Percentiles rank a stretch among this genome's conserved stretches.
Conservation (phyloP, 1,284 basidiomycete genomes). For the Ustilago loliicola region DNA sequence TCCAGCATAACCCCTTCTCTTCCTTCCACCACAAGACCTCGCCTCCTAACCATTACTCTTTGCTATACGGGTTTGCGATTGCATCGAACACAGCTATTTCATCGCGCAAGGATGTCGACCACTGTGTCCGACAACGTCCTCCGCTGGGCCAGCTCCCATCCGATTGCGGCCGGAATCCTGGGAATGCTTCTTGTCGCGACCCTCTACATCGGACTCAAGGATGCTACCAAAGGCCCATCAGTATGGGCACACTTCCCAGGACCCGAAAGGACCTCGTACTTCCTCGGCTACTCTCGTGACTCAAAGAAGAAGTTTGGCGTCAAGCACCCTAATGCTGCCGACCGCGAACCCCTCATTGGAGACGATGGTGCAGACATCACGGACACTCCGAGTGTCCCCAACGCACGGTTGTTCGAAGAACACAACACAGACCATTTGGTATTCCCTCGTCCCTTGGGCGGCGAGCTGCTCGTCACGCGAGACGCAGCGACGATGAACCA, state of each 20-base stretch:
- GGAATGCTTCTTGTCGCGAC: constrained; percentile 3
- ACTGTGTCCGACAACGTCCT: constrained; percentile 29
- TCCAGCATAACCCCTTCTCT: neutral
- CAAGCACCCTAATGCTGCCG: constrained; percentile 21
- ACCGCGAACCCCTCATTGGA: constrained; percentile 42
- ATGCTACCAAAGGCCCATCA: constrained; percentile 27
- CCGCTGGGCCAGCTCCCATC: constrained; percentile 24
- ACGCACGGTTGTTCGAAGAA: constrained; percentile 36
- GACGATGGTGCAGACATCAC: constrained; percentile 48
- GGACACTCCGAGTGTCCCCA: constrained; percentile 38
- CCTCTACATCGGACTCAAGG: constrained; percentile 27
- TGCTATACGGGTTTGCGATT: neutral
- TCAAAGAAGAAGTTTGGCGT: constrained; percentile 36
- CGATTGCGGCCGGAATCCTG: constrained; percentile 16
- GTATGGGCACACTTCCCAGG: constrained; percentile 43
- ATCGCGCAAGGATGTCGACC: constrained; percentile 26
- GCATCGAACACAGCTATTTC: neutral
- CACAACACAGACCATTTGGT: constrained; percentile 35
- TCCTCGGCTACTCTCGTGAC: constrained; percentile 34
- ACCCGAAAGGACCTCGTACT: constrained; percentile 36
- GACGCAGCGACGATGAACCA: constrained; percentile 51
- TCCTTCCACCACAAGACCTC: neutral
- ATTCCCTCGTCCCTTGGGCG: constrained; percentile 43
- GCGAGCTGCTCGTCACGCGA: constrained; percentile 45
- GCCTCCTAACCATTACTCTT: neutral